Percentiles rank a stretch among this genome's conserved stretches.
Evolutionary conservation across 148 eudicot genomes (phyloP).

Genomic region (Cornus controversa): DNA sequence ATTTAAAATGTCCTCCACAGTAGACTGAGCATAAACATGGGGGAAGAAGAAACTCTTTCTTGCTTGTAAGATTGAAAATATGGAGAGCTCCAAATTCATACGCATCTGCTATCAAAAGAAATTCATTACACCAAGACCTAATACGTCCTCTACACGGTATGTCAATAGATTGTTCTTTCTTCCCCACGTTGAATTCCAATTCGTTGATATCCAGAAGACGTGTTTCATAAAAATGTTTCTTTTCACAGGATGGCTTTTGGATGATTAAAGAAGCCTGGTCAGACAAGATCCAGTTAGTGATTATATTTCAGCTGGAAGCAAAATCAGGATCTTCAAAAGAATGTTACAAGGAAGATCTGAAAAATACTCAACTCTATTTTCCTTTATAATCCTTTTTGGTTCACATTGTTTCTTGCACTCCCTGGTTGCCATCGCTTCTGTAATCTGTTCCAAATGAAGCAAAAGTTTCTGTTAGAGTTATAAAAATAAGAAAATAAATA

Average conservation of each 20-base stretch:
- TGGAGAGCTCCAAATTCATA: slow-evolving; percentile 1
- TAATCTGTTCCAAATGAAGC: not conserved
- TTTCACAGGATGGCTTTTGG: not conserved
- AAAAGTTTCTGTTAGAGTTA: no score
- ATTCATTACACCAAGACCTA: slow-evolving; percentile 18
- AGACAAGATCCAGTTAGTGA: not conserved
- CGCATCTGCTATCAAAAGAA: slow-evolving; percentile 11
- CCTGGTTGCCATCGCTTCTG: not conserved
- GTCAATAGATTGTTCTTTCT: slow-evolving; percentile 1
- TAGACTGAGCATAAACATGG: no score
- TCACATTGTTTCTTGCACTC: not conserved
- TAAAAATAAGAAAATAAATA: no score
- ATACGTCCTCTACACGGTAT: slow-evolving; percentile 17
- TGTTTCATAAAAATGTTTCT: not conserved
- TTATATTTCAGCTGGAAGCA: slow-evolving; percentile 4
- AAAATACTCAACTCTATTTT: not conserved
- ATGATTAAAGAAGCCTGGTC: not conserved
- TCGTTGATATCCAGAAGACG: slow-evolving; percentile 3
- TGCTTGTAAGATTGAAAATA: slow-evolving; percentile 7
- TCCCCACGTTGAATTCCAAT: not conserved
- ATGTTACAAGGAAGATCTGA: not conserved
- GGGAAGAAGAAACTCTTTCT: no score
- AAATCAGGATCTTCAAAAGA: not conserved
- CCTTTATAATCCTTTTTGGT: not conserved
- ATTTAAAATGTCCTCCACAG: slow-evolving; percentile 11